phyloP scores from a whole-genome alignment of 768 basidiomycete genomes.

The Leucosporidium scottii region DNA sequence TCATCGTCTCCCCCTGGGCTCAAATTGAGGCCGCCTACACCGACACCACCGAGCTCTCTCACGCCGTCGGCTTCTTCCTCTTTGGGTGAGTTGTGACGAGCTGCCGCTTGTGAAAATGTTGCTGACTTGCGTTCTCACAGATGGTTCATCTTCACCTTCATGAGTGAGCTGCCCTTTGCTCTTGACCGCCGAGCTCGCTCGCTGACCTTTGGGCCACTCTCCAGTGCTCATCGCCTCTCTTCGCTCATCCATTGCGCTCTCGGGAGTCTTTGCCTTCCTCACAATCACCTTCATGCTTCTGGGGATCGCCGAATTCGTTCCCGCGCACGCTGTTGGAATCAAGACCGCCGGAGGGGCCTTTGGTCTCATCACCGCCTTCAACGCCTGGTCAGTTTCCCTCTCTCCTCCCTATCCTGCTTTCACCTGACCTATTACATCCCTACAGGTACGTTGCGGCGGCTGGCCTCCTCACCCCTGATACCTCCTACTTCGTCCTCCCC shows the following conservation, averaged over 20 bases:
- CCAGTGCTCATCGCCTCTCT: conserved; percentile 37
- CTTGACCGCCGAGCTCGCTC: conserved; percentile 44
- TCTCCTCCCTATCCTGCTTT: neutral
- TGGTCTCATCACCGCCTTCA: conserved; percentile 40
- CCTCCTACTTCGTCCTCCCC: conserved; percentile 41
- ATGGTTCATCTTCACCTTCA: conserved; percentile 47
- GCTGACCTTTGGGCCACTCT: conserved; percentile 44
- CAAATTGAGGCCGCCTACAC: conserved; percentile 56
- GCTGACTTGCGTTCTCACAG: neutral
- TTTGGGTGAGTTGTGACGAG: conserved; percentile 49
- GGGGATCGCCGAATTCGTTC: conserved; percentile 34
- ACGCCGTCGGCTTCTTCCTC: conserved; percentile 64
- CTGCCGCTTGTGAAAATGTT: too few relatives aligned
- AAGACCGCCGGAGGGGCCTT: conserved; percentile 43
- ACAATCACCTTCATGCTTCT: conserved; percentile 40
- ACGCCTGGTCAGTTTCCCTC: conserved; percentile 34
- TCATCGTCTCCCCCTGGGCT: conserved; percentile 62
- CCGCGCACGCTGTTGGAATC: conserved; percentile 22
- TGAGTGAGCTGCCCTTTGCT: neutral
- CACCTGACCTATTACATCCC: neutral
- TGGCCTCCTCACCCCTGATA: conserved; percentile 42
- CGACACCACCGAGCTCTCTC: conserved; percentile 44
- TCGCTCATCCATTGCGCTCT: conserved; percentile 43
- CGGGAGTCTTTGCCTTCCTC: conserved; percentile 45
- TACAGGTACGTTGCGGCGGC: conserved; percentile 40